phyloP scores from a whole-genome alignment of 139 green algal genomes.

The Haematococcus lacustris region DNA sequence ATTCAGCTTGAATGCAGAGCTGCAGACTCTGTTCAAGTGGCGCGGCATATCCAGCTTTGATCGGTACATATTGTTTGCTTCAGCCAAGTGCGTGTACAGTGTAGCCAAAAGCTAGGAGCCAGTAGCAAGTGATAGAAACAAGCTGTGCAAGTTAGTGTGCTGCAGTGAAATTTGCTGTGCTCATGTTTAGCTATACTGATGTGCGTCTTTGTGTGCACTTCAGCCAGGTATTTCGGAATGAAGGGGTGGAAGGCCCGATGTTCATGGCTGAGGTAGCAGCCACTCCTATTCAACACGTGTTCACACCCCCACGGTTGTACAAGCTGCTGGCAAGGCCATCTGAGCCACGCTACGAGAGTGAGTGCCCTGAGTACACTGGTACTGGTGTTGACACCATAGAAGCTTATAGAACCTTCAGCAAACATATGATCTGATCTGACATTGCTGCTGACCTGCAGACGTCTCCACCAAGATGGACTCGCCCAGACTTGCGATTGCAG shows the following conservation, averaged over 20 bases:
- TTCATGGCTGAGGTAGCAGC: constrained; percentile 6
- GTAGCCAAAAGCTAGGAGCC: too few species aligned
- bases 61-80: constrained; percentile 2
- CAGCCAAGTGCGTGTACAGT: constrained; percentile 3
- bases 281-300: not conserved
- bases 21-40: constrained; percentile 5
- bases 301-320: not conserved
- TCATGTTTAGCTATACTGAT: not conserved
- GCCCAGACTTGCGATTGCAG: not conserved
- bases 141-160: not conserved
- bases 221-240: constrained; percentile 1
- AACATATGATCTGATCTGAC: not conserved
- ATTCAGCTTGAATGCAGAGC: constrained; percentile 3
- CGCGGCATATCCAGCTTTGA: not conserved
- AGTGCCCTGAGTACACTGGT: not conserved
- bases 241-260: not conserved
- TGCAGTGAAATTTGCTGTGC: not conserved
- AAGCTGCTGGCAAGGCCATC: not conserved
- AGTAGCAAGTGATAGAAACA: not conserved
- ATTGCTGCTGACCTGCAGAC: not conserved
- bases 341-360: not conserved
- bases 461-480: constrained; percentile 12
- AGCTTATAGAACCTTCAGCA: not conserved
- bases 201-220: not conserved
- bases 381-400: not conserved